phyloP scores from a whole-genome alignment of 768 basidiomycete species.

The Auriscalpium microsporum region DNA sequence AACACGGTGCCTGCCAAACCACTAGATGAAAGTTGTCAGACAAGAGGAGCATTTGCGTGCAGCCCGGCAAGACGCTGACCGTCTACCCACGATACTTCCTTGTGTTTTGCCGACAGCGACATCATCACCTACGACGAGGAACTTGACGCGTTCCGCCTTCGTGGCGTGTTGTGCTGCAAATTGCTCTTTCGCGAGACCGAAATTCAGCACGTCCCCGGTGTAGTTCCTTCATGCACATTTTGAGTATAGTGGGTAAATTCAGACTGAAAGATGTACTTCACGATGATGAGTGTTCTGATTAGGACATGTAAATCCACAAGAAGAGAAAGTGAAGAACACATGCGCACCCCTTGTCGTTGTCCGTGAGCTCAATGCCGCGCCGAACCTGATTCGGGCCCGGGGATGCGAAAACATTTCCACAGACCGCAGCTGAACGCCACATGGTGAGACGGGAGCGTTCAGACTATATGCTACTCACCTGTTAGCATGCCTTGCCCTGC shows the following conservation, averaged over 20 bases:
- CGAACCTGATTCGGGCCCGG: conserved; percentile 82
- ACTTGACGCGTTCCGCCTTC: conserved; percentile 57
- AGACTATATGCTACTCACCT: conserved; percentile 30
- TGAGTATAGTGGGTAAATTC: too few species aligned
- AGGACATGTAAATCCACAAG: neutral
- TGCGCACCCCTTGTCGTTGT: conserved; percentile 61
- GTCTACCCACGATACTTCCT: conserved; percentile 77
- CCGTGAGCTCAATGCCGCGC: conserved; percentile 68
- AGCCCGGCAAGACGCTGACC: conserved; percentile 29
- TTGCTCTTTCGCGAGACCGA: conserved; percentile 83
- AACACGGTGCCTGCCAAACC: conserved; percentile 76
- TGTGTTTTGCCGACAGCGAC: conserved; percentile 78
- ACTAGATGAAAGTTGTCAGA: conserved; percentile 28
- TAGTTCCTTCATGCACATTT: conserved; percentile 51
- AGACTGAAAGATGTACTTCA: conserved; percentile 45
- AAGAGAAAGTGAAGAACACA: neutral
- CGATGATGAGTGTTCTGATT: conserved; percentile 67
- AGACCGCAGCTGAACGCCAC: conserved; percentile 53
- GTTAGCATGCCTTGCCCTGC: conserved; percentile 71
- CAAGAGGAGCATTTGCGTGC: neutral
- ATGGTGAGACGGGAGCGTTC: neutral
- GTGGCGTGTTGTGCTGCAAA: conserved; percentile 63
- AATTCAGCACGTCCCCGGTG: conserved; percentile 86
- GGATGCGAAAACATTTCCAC: conserved; percentile 84
- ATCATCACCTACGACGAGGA: conserved; percentile 84